Base-by-base conservation (phyloP, 352 stramenopile species). In the Pythium aquatile region DNA sequence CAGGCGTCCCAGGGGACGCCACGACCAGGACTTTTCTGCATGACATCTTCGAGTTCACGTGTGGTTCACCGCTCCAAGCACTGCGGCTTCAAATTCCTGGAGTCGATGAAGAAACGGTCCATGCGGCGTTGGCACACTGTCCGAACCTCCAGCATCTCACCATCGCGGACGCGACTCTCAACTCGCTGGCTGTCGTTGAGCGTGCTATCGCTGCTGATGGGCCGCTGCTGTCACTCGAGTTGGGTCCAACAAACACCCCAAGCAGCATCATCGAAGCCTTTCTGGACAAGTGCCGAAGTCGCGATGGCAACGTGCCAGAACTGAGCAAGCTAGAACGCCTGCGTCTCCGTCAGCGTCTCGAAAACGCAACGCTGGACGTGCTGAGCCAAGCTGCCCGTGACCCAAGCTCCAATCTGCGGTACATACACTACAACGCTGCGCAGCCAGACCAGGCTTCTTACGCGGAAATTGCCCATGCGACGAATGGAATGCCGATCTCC, bases 91-190 rank as follows among this genome's bases (percentile, higher is more conserved):
- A 17, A 33, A 10, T 53, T 16, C 46, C 46, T 6, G 26, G 26
- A 0, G 10, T 32, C 46, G 13, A 53, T 9, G 46, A 53, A 53
- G n/a, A 32, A 53, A 29, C 26, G 10, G 9, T 53, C 20, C 46
- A 32, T 5, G 17, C 46, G 5, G 20, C 26, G 20, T 5, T 53
- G 20, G 9, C 20, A 33, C 20, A 53, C 20, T 53, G 46, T n/a
- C 46, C 46, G 20, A 53, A 53, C 11, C 20, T 53, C 9, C 20
- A 53, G 26, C 46, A 53, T 33, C 46, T 53, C 46, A 53, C 11
- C 3, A 5, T 53, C 26, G 32, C 46, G 7, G 46, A n/a, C 17
- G 46, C 9, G 26, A 33, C 46, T 6, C 26, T 53, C 3, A 7
- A 29, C 20, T 33, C 46, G 2, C 6, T 53, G 20, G 9, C 5